Evolutionary conservation across 2,329 filamentous ascomycete genomes (phyloP).

Genomic region (Dothideomycetidae sp.): DNA sequence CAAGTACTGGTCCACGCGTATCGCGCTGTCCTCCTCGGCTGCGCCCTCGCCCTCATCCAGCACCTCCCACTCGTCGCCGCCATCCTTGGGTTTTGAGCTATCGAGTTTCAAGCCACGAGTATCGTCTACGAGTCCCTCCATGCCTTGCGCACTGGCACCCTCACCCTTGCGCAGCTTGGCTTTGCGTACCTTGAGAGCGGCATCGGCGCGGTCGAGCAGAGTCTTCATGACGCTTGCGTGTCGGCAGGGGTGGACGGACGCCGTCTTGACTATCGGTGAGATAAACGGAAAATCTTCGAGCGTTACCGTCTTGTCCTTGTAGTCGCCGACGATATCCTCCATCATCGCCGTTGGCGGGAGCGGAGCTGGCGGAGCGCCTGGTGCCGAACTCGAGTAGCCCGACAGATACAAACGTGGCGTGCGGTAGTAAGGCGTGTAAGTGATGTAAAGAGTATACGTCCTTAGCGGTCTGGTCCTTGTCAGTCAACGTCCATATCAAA

Average conservation of each 20-base stretch:
- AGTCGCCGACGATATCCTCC: conserved; percentile 92
- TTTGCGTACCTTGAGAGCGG: conserved; percentile 73
- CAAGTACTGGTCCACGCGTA: conserved; percentile 76
- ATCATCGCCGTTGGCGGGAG: conserved; percentile 78
- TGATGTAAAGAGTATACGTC: conserved; percentile 97
- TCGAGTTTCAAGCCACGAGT: conserved; percentile 43
- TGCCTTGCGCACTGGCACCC: conserved; percentile 42
- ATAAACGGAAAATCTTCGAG: conserved; percentile 96
- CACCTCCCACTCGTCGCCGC: conserved; percentile 50
- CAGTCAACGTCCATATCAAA: not conserved
- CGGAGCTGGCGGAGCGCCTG: conserved; percentile 44
- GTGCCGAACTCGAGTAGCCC: conserved; percentile 59
- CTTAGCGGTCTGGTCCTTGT: conserved; percentile 51
- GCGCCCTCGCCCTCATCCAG: conserved; percentile 39
- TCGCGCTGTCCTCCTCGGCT: conserved; percentile 61
- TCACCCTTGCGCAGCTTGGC: conserved; percentile 55
- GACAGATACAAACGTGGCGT: conserved; percentile 91
- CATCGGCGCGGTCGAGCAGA: conserved; percentile 85
- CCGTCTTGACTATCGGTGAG: conserved; percentile 84
- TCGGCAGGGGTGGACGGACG: conserved; percentile 90
- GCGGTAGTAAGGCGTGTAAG: conserved; percentile 92
- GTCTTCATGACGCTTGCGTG: conserved; percentile 98
- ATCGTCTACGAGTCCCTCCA: conserved; percentile 78
- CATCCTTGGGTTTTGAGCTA: conserved; percentile 40
- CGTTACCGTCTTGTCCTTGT: conserved; percentile 97